phyloP scores from a whole-genome alignment of 805 yeast genomes.

The Suhomyces xylopsoci region DNA sequence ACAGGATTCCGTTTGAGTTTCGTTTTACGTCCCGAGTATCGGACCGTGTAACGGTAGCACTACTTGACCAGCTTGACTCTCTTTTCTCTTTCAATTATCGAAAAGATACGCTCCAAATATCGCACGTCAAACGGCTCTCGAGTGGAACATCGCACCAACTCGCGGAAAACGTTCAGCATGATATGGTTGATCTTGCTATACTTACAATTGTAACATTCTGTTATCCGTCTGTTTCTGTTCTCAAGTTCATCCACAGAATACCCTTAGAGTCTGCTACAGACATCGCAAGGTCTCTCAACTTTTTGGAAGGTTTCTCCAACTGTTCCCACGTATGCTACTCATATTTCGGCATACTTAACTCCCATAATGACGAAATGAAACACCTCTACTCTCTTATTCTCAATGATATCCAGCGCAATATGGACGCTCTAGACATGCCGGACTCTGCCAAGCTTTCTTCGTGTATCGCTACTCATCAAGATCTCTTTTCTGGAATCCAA shows the following conservation, averaged over 20 bases:
- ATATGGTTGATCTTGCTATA: background rate
- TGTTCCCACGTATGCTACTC: background rate
- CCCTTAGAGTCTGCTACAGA: background rate
- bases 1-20: background rate
- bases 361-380: background rate
- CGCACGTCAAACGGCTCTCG: background rate
- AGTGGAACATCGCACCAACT: background rate
- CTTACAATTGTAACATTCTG: background rate
- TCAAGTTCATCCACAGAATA: background rate
- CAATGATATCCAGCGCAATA: background rate
- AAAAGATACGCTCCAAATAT: background rate
- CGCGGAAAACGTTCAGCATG: background rate
- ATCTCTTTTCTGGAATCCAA: background rate
- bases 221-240: background rate
- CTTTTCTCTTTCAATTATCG: background rate
- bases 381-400: background rate
- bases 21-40: background rate
- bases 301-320: background rate
- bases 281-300: background rate
- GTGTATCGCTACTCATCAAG: background rate
- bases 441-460: background rate
- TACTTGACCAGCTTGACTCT: background rate
- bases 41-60: background rate
- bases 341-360: background rate
- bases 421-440: background rate